Percentiles rank a stretch among this genome's conserved stretches.
Conservation (phyloP, 179 eudicot species). For the Sideroxylon spinosum region DNA sequence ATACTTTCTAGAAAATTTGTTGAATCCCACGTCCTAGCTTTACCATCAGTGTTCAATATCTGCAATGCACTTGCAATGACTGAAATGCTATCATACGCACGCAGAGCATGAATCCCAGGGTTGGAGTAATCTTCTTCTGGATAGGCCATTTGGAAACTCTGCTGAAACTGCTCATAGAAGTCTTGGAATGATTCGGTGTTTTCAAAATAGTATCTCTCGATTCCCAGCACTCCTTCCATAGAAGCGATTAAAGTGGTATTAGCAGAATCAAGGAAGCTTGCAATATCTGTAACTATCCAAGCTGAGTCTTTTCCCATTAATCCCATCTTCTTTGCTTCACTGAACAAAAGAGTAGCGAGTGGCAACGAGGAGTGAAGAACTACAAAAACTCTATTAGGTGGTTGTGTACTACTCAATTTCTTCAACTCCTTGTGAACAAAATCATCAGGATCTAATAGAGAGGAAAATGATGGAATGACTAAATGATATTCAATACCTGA, state of each 20-base stretch:
- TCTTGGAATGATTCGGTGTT: constrained; percentile 13
- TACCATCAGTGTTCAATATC: not conserved
- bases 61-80: constrained; percentile 22
- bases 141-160: constrained; percentile 17
- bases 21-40: not conserved
- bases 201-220: constrained; percentile 26
- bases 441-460: constrained; percentile 25
- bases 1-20: constrained; percentile 17
- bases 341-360: constrained; percentile 28
- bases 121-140: constrained; percentile 29
- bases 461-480: constrained; percentile 32
- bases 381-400: constrained; percentile 41
- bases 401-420: constrained; percentile 18
- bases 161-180: constrained; percentile 29
- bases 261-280: constrained; percentile 32
- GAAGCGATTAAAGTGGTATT: constrained; percentile 24
- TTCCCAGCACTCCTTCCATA: constrained; percentile 40
- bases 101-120: constrained; percentile 39
- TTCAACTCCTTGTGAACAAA: constrained; percentile 17
- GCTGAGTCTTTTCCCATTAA: constrained; percentile 37
- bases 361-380: constrained; percentile 41
- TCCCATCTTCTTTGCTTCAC: constrained; percentile 35
- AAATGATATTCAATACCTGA: constrained; percentile 28
- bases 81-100: constrained; percentile 37
- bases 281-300: constrained; percentile 36